Conservation (phyloP, 2,329 filamentous ascomycete genomes). For the Penicillium sp. region DNA sequence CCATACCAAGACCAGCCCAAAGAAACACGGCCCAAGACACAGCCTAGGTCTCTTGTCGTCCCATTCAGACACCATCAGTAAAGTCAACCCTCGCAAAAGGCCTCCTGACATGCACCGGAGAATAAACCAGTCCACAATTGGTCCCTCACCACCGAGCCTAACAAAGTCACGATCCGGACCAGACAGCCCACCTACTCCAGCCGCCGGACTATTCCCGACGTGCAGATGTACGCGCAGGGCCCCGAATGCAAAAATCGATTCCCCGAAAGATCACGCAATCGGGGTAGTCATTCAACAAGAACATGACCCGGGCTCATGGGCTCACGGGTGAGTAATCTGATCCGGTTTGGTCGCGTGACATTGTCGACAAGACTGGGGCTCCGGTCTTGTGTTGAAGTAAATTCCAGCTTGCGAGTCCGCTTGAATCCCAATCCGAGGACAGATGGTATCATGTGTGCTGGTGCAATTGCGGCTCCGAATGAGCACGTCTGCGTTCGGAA, state of each 20-base stretch:
- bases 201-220: slow-evolving; percentile 13
- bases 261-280: background rate
- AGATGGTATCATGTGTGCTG: background rate
- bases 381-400: background rate
- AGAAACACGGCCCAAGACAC: background rate
- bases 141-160: slow-evolving; percentile 7
- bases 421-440: slow-evolving; percentile 1
- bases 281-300: background rate
- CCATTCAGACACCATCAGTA: slow-evolving; percentile 1
- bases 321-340: background rate
- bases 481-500: background rate
- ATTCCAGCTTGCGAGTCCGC: background rate
- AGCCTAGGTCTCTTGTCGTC: background rate
- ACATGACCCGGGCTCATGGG: background rate
- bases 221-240: background rate
- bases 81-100: slow-evolving; percentile 11
- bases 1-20: background rate
- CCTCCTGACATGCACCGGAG: slow-evolving; percentile 14
- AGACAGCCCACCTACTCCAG: slow-evolving; percentile 9
- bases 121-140: slow-evolving; percentile 18
- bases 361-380: background rate
- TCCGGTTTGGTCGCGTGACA: background rate
- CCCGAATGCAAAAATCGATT: background rate
- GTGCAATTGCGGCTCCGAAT: background rate
- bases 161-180: slow-evolving; percentile 16